phyloP scores from a whole-genome alignment of 805 yeast genomes.

The Zygosaccharomyces siamensis region DNA sequence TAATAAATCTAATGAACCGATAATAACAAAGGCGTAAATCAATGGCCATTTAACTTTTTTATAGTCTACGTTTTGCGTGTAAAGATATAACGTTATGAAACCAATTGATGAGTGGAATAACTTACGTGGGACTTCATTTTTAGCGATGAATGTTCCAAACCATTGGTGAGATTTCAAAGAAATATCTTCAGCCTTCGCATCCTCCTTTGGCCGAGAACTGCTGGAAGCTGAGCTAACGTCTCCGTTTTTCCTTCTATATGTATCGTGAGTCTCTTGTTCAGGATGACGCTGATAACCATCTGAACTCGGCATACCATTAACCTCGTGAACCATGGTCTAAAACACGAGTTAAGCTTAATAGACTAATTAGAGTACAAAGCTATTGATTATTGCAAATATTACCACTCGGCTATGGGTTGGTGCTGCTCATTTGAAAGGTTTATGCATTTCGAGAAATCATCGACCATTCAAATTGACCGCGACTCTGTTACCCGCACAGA shows the following conservation, averaged over 20 bases:
- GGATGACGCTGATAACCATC: constrained; percentile 1
- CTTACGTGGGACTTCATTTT: constrained; percentile 88
- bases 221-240: not conserved
- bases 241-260: constrained; percentile 5
- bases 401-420: not conserved
- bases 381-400: not conserved
- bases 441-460: constrained; percentile 2
- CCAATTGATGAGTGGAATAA: constrained; percentile 87
- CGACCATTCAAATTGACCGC: not conserved
- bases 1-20: constrained; percentile 60
- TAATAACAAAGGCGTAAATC: constrained; percentile 46
- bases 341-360: not conserved
- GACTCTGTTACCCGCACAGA: constrained; percentile 2
- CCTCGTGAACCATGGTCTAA: constrained; percentile 8
- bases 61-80: constrained; percentile 55
- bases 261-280: not conserved
- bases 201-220: not conserved
- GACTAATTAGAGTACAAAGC: not conserved
- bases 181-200: constrained; percentile 16
- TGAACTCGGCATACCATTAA: constrained; percentile 10
- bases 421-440: not conserved
- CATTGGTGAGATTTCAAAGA: constrained; percentile 39
- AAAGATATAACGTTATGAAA: constrained; percentile 67
- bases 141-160: constrained; percentile 53
- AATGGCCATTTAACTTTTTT: constrained; percentile 58